Base-by-base conservation (phyloP, 1,284 basidiomycete species). In the Apiotrichum siamense region DNA sequence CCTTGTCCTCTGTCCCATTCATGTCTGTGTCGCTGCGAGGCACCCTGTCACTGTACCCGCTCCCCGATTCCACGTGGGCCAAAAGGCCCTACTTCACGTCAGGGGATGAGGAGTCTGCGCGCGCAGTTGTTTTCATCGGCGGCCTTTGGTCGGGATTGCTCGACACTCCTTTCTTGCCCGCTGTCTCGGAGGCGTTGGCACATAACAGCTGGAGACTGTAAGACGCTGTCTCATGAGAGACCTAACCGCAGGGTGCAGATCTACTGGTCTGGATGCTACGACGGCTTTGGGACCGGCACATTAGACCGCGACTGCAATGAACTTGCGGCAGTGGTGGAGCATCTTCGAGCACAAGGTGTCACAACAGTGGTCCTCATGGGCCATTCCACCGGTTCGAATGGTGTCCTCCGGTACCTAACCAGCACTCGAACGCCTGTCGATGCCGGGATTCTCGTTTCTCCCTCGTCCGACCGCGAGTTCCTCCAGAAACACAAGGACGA, bases 301-400 rank as follows among this genome's bases (percentile, higher is more conserved):
- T 47, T 74, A 6, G 58, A 69, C 12, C 33, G 52, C n/a, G 71
- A 74, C 51, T 53, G 55, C 4, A 43, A 44, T 0, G 71, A 73
- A 58, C 66, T 73, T 50, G 57, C 59, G 7, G 45, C 54, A 2
- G 45, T 67, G 4, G 66, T 73, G 23, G 55, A 66, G 38, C 66
- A 70, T 40, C 54, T 72, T 7, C 32, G 54, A 23, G 25, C 35
- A 1, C 40, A 54, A 18, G 70, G 71, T 69, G 38, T 58, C n/a
- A 35, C 53, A 39, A 61, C 50, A 7, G 38, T 73, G 23, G 59
- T 72, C 4, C 49, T 72, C 21, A 67, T 71, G 63, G 72, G 72
- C 25, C 69, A 71, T 44, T 73, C 70, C 3, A 75, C 73, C 13
- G 73, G 73, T 7, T 71, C 63, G 15, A 71, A 75, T 52, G 69